Evolutionary conservation across 2,329 filamentous ascomycete species (phyloP).

Genomic region (Stachybotrys chartarum): DNA sequence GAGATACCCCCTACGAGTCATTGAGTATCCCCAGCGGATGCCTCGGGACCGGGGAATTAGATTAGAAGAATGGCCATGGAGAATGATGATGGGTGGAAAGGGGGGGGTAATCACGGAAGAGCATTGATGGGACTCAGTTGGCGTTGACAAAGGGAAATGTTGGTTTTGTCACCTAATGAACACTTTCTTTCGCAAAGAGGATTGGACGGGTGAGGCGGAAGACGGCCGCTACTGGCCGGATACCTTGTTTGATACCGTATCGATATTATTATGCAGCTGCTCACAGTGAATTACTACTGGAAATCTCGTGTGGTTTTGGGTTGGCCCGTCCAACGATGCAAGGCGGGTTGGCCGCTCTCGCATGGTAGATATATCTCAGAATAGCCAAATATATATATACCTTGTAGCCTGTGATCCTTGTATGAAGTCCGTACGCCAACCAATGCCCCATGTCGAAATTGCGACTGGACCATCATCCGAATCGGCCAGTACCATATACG

Average conservation of each 20-base stretch:
- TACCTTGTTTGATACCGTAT: conserved; percentile 21
- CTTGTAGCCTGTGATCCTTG: too few relatives aligned
- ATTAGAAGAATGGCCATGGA: background rate
- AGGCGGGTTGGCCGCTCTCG: too few relatives aligned
- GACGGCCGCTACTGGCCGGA: conserved; percentile 26
- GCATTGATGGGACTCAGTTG: background rate
- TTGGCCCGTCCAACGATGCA: too few relatives aligned
- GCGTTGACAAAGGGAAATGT: conserved; percentile 11
- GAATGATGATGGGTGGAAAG: background rate
- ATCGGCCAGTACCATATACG: too few relatives aligned
- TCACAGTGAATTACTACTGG: too few relatives aligned
- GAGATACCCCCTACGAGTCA: background rate
- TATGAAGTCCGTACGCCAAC: too few relatives aligned
- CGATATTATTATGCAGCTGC: background rate
- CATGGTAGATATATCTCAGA: too few relatives aligned
- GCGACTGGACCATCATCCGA: too few relatives aligned
- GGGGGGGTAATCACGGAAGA: background rate
- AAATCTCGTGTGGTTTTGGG: too few relatives aligned
- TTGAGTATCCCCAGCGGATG: too few relatives aligned
- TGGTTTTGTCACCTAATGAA: conserved; percentile 12
- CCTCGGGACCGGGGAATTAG: background rate
- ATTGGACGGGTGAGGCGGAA: background rate
- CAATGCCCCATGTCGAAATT: too few relatives aligned
- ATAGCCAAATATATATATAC: too few relatives aligned
- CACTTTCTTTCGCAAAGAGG: background rate